Evolutionary conservation across 371 early-diverging fungal species (phyloP).

Genomic region (Circinella umbellata): DNA sequence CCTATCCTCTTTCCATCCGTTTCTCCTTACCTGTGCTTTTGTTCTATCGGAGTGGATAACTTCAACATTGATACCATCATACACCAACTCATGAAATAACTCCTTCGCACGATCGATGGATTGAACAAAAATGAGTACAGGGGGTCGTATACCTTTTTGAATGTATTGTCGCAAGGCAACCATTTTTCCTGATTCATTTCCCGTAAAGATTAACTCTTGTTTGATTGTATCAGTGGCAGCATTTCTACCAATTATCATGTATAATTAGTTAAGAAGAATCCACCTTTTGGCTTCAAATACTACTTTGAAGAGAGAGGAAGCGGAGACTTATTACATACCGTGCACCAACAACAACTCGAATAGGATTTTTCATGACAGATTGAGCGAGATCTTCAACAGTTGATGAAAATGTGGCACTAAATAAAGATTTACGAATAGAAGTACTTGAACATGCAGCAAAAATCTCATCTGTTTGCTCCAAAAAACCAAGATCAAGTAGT

Average conservation of each 20-base stretch:
- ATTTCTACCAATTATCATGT: conserved; percentile 54
- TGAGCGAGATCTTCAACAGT: conserved; percentile 91
- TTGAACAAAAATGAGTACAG: conserved; percentile 94
- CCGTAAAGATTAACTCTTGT: conserved; percentile 91
- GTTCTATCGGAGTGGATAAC: conserved; percentile 95
- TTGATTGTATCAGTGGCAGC: conserved; percentile 92
- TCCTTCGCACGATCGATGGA: conserved; percentile 96
- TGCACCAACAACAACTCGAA: conserved; percentile 89
- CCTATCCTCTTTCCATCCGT: no score
- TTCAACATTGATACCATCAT: conserved; percentile 96
- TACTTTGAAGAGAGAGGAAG: no score
- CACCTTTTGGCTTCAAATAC: no score
- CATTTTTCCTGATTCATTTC: conserved; percentile 93
- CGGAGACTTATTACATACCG: conserved; percentile 48
- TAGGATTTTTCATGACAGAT: conserved; percentile 88
- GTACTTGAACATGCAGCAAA: conserved; percentile 83
- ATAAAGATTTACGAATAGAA: conserved; percentile 82
- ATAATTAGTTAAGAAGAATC: no score
- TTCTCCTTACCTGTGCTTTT: conserved; percentile 68
- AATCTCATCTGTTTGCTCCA: conserved; percentile 90
- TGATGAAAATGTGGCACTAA: conserved; percentile 94
- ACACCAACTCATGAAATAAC: conserved; percentile 92
- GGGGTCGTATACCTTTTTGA: conserved; percentile 83
- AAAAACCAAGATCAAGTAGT: conserved; percentile 89
- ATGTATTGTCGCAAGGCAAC: conserved; percentile 91